Evolutionary conservation across 2,329 filamentous ascomycete species (phyloP), one percentile per base, ranked within the genome.

Genomic region (Talaromyces sp.): DNA sequence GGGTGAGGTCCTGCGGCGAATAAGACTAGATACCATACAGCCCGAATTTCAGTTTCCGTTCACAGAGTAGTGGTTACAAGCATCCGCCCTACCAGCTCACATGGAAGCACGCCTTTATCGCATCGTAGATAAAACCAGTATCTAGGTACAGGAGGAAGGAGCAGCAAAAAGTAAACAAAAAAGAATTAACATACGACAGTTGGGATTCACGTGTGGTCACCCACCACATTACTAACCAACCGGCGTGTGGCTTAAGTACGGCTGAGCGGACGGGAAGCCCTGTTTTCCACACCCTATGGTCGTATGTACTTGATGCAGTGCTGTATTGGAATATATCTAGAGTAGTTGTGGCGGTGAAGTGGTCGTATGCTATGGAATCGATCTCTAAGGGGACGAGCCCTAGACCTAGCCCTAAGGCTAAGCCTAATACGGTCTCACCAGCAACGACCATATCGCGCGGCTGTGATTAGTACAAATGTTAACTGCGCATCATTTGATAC

Each of bases 221-320:
- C 50, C 50, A 54, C 50, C 50, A n/a, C 17, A 54, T 19, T 54
- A 54, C 50, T 54, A 54, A 54, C 50, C 50, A 54, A 19, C 31
- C 50, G 31, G 50, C 50, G 50, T 54, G 50, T 54, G 50, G 50
- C 50, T 54, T 54, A 54, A 54, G 50, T 19, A 54, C n/a, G 50
- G 50, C 50, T 54, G 50, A 54, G 50, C 50, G 50, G 50, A 54
- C 50, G 50, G 50, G 50, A 54, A 54, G 50, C 50, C 50, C 50
- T 54, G 50, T 54, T 54, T 54, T 54, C 31, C 50, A 54, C 50
- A 54, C 50, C 50, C 50, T 54, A 35, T 54, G 50, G 50, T 54
- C 50, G 50, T 54, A 54, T 54, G 50, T 54, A 10, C 31, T 54
- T 13, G 50, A 3, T 17, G 7, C 3, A 27, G 13, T 3, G 13